Base-by-base conservation (phyloP, 768 basidiomycete genomes). In the Holtermanniella nyarrowii region DNA sequence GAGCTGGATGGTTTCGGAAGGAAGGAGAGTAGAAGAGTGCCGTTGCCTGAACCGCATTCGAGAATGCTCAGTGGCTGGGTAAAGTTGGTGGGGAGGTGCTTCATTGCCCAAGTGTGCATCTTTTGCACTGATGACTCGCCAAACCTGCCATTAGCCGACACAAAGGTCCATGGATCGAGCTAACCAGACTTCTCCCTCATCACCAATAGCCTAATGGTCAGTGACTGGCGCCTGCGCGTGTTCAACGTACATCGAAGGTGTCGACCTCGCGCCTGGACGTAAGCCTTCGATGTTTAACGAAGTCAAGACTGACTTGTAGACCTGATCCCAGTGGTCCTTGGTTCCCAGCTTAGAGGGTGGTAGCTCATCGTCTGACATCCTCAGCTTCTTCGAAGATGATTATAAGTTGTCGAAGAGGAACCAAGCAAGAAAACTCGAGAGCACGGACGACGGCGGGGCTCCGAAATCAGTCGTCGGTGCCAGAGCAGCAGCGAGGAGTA, bases 101-200 rank as follows among this genome's bases (percentile, higher is more conserved):
- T 53, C 4, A 51, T 48, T 14, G 71, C 68, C 75, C 75, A 76
- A 31, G 69, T 60, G n/a, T 71, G 67, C 74, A 75, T 75, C 48
- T 74, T 73, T 26, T 66, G 61, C 1, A 74, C 69, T 1, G 71
- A 61, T 5, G 66, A 59, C 49, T 74, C 72, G 20, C 75, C 75
- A 54, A 76, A 76, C 74, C 74, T 73, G 42, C 24, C 18, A 18
- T 26, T 4, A 44, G 26, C 25, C 22, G 4, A 40, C 44, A 27
- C 40, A 0, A n/a, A 39, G 18, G 5, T 14, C 3, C 44, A 44
- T 10, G 22, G 24, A n/a, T 4, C 16, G 11, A 37, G 46, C 72
- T 49, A 10, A 74, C 74, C 74, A 75, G 24, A 76, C 68, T 55
- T 76, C 75, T 5, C 75, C 75, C 50, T 75, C 74, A 46, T 75